These are phyloP conservation scores for Neodidymelliopsis sp. DNA, from an alignment of 2,329 filamentous ascomycete species.

Conservation along the genomic window DNA sequence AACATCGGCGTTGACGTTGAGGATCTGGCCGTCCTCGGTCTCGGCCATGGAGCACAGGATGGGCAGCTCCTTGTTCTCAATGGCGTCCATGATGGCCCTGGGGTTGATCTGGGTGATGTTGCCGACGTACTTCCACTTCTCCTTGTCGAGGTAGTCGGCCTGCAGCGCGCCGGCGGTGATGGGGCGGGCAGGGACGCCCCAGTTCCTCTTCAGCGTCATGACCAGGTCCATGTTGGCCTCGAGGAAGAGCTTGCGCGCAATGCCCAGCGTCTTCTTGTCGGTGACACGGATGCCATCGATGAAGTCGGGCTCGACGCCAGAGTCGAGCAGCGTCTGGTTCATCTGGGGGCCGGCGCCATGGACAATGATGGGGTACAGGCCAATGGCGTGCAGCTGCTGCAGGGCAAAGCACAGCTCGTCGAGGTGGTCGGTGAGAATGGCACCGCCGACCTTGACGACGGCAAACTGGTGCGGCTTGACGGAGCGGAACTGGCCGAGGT, in stretches of 20 bases:
- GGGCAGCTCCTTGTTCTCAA: constrained; percentile 85
- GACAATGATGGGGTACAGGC: constrained; percentile 92
- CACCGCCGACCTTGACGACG: constrained; percentile 97
- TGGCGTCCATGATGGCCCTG: constrained; percentile 86
- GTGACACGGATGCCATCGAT: constrained; percentile 96
- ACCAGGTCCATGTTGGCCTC: constrained; percentile 95
- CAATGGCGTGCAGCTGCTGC: constrained; percentile 92
- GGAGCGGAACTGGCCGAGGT: constrained; percentile 95
- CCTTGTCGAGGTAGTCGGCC: constrained; percentile 94
- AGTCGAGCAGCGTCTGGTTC: constrained; percentile 87
- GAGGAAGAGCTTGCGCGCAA: constrained; percentile 91
- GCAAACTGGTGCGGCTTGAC: constrained; percentile 97
- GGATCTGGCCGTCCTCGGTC: constrained; percentile 85
- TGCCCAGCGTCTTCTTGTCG: constrained; percentile 89
- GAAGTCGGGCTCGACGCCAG: constrained; percentile 92
- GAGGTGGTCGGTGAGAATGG: constrained; percentile 92
- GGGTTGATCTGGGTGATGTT: constrained; percentile 95
- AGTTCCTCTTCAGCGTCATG: constrained; percentile 80
- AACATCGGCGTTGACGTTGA: constrained; percentile 98
- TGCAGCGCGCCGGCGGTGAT: constrained; percentile 90
- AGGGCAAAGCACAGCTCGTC: constrained; percentile 89
- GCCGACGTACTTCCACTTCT: constrained; percentile 94
- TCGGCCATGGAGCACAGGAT: constrained; percentile 97
- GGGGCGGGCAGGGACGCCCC: constrained; percentile 87
- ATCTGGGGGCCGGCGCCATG: constrained; percentile 95